Evolutionary conservation across 106 monocot species (phyloP).

Genomic region (Agapanthus africanus): DNA sequence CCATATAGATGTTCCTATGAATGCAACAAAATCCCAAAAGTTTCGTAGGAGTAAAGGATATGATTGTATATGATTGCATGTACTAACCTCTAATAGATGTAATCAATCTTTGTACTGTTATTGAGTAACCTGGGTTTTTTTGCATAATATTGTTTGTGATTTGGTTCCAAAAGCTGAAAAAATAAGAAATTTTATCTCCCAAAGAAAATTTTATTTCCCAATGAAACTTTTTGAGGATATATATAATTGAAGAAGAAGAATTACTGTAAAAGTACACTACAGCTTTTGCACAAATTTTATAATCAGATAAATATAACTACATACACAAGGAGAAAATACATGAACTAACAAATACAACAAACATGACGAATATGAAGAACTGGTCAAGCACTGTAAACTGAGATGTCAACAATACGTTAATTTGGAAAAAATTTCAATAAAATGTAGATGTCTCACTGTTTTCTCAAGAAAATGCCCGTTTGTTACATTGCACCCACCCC

Average conservation of each 20-base stretch:
- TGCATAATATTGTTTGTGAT: too few species aligned
- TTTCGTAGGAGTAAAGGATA: too few species aligned
- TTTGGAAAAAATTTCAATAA: not conserved
- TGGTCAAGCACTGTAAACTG: conserved; percentile 1
- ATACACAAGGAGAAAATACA: not conserved
- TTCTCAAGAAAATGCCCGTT: conserved; percentile 79
- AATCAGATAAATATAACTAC: not conserved
- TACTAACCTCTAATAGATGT: too few species aligned
- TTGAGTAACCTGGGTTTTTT: not conserved
- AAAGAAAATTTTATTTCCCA: not conserved
- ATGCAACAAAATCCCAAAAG: too few species aligned
- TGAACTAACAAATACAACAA: not conserved
- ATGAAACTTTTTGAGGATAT: not conserved
- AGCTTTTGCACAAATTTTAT: not conserved
- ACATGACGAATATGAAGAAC: not conserved
- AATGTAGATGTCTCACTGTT: conserved; percentile 29
- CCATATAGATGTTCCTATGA: too few species aligned
- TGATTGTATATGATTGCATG: too few species aligned
- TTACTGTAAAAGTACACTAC: not conserved
- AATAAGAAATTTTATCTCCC: too few species aligned
- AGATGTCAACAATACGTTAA: not conserved
- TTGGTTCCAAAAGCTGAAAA: too few species aligned
- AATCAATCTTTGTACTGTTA: too few species aligned
- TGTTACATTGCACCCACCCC: conserved; percentile 95
- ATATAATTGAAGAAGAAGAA: not conserved